Evolutionary conservation across 2,329 filamentous ascomycete species (phyloP), one percentile per base, ranked within the genome.

Genomic region (Sordariomycetes sp.): DNA sequence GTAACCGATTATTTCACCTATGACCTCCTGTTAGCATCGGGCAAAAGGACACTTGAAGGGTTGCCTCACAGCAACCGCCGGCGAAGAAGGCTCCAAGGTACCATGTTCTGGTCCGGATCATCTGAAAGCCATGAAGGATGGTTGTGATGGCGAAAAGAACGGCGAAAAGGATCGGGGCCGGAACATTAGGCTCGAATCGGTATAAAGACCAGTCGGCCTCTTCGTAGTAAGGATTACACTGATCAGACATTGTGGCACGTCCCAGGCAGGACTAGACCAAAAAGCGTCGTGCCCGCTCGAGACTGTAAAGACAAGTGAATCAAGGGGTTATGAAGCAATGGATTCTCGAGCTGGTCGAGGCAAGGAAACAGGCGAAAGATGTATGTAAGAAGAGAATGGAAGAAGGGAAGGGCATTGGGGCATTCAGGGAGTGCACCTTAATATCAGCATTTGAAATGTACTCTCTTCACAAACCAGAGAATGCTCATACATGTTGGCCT

Each of bases 1-100:
- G 34, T 56, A 59, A 8, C 57, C 58, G 5, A 60, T 46, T 2
- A 56, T 43, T 35, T 63, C 30, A 14, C 18, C 30, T 21, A 24
- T 17, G 10, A n/a, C 3, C n/a, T 14, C 8, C 11, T 4, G 6
- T n/a, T 21, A 6, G 2, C 3, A 11, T 21, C 18, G 17, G 12
- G 14, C 2, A 21, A 14, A n/a, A n/a, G n/a, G n/a, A n/a, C n/a
- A n/a, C n/a, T 14, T 29, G 30, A 16, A 14, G 18, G 10, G 19
- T 12, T 6, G 31, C 37, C 45, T 3, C 43, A 49, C 45, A 40
- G 4, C 40, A 17, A 32, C 48, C 48, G 3, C 48, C 48, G 3
- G 38, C 9, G 12, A 50, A 41, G 10, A 50, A 37, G 2, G 48
- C 48, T 12, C 37, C 42, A 4, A 50, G 25, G 18, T 49, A 50